These are phyloP conservation scores for Naganishia friedmannii DNA, from an alignment of 768 basidiomycete genomes.

Conservation along the genomic window DNA sequence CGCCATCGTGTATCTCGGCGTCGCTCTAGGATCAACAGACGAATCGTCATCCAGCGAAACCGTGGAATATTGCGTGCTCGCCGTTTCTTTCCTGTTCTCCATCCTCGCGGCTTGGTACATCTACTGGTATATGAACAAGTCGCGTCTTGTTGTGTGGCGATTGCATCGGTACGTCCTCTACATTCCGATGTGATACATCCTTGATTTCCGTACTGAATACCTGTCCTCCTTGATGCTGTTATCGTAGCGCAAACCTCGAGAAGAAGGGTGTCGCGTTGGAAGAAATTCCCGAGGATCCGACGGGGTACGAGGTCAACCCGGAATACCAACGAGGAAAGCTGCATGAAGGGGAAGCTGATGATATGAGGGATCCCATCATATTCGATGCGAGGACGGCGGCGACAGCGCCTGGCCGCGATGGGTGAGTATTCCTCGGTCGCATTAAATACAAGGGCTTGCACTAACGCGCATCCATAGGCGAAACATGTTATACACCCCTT, in stretches of 20 bases:
- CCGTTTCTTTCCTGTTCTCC: conserved; percentile 57
- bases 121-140: conserved; percentile 47
- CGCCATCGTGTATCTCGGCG: conserved; percentile 85
- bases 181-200: background rate
- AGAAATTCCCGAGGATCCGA: conserved; percentile 18
- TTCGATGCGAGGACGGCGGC: background rate
- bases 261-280: conserved; percentile 5
- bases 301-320: conserved; percentile 4
- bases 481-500: too few species aligned
- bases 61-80: conserved; percentile 68
- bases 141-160: conserved; percentile 45
- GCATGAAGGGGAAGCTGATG: conserved; percentile 1
- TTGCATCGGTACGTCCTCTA: conserved; percentile 42
- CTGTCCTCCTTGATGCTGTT: too few species aligned
- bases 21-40: conserved; percentile 48
- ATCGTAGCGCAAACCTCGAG: background rate
- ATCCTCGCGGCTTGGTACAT: conserved; percentile 63
- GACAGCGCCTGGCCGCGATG: too few species aligned
- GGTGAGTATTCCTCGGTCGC: too few species aligned
- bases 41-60: conserved; percentile 58
- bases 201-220: background rate
- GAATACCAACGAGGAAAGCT: conserved; percentile 8
- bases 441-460: too few species aligned
- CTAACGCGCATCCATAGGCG: too few species aligned
- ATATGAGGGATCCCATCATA: background rate